Base-by-base conservation (phyloP, 495 filamentous ascomycete species). In the Aspergillus affinis region DNA sequence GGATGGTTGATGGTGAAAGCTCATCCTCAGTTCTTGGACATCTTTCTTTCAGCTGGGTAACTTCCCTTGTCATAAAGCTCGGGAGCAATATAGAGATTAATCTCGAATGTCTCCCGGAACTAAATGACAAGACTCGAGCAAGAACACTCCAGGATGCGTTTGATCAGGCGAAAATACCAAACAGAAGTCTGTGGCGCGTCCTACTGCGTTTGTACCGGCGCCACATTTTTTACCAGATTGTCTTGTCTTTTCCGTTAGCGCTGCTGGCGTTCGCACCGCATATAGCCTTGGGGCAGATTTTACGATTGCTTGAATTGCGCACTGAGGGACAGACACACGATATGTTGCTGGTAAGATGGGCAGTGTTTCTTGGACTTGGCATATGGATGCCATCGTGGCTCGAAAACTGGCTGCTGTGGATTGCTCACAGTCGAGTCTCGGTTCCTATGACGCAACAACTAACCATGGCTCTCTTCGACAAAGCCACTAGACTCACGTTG, bases 31-130 rank as follows among this genome's bases (percentile, higher is more conserved):
- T 86, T 1, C 68, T 85, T 54, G 75, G 69, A 27, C 80, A 81
- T 32, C 85, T 81, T 65, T 87, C 75, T 19, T 89, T 82, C 62
- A 57, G 63, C 23, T 90, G 87, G 87, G 76, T 80, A 10, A 61
- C 57, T 4, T 59, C 63, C 5, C 44, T 89, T 0, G 78, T 90
- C 46, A 55, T 64, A 2, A 41, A 15, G 2, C 8, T 3, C 62
- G 79, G 36, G 80, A 84, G 2, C 65, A 69, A 21, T 72, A 74
- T 48, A 82, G 83, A 57, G 79, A 80, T 44, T 90, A 2, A 80
- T 85, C 45, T 57, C 86, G 48, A 67, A 71, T 5, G 84, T 59
- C 66, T 90, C 8, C 77, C 82, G 2, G 74, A 76, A 27, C 36
- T 62, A 2, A 46, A 48, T n/a, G 56, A 58, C 15, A 21, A 26